These are phyloP conservation scores for Colletotrichum sp. DNA, from an alignment of 2,329 filamentous ascomycete genomes.

Conservation along the genomic window DNA sequence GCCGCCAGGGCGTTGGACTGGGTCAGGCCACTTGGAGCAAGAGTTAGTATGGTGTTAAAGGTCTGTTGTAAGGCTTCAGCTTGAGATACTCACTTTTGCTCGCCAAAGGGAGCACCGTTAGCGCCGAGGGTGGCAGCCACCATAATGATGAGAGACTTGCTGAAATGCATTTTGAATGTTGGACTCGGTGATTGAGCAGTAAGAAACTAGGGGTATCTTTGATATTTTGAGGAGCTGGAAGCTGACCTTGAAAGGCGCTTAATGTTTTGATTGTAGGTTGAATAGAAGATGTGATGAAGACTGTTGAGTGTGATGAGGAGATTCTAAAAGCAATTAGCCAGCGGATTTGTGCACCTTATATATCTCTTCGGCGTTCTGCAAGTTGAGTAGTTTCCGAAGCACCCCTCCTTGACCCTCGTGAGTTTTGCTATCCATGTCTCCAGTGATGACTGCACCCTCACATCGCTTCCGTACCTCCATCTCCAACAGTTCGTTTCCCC, in stretches of 20 bases:
- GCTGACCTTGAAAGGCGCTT: background rate
- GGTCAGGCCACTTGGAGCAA: background rate
- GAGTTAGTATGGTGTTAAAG: background rate
- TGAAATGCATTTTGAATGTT: slow-evolving; percentile 12
- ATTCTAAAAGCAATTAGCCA: background rate
- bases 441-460: background rate
- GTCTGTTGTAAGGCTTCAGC: no score
- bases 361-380: background rate
- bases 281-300: background rate
- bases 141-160: slow-evolving; percentile 15
- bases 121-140: slow-evolving; percentile 16
- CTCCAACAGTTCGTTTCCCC: slow-evolving; percentile 1
- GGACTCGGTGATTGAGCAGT: background rate
- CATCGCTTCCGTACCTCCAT: background rate
- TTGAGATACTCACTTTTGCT: background rate
- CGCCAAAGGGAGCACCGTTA: slow-evolving; percentile 10
- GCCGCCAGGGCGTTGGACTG: background rate
- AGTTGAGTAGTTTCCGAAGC: background rate
- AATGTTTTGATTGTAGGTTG: background rate
- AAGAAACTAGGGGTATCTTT: background rate
- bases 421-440: background rate
- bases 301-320: background rate
- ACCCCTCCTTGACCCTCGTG: background rate
- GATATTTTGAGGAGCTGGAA: background rate
- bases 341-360: background rate